phyloP scores from a whole-genome alignment of 441 rosid genomes.

The Isatis lusitanica region DNA sequence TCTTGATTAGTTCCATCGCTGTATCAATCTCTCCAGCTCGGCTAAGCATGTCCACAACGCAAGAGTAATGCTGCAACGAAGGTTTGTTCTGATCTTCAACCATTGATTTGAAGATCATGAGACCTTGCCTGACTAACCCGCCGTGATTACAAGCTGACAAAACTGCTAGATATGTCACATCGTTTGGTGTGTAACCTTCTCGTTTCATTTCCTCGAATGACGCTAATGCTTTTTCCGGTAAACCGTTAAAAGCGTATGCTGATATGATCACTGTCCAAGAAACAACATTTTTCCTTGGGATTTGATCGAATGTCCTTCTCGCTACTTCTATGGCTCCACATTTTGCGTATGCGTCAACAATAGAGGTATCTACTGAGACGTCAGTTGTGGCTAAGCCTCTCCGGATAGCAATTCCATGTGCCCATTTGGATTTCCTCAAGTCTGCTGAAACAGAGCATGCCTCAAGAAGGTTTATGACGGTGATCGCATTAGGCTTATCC shows the following conservation, averaged over 20 bases:
- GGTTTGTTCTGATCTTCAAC: slow-evolving; percentile 36
- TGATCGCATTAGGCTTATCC: slow-evolving; percentile 41
- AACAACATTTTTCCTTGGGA: slow-evolving; percentile 36
- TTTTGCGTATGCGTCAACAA: slow-evolving; percentile 58
- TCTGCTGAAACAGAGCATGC: slow-evolving; percentile 53
- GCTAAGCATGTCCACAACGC: slow-evolving; percentile 56
- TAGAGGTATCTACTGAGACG: slow-evolving; percentile 49
- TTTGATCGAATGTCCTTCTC: slow-evolving; percentile 46
- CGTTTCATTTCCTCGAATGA: slow-evolving; percentile 43
- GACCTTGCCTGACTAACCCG: slow-evolving; percentile 50
- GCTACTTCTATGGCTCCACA: slow-evolving; percentile 46
- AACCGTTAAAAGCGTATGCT: slow-evolving; percentile 60
- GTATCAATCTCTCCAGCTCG: slow-evolving; percentile 55
- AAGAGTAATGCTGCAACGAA: slow-evolving; percentile 51
- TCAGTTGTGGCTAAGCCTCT: slow-evolving; percentile 40
- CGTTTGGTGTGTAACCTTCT: slow-evolving; percentile 45
- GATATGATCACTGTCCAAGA: slow-evolving; percentile 63
- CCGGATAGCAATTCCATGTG: slow-evolving; percentile 54
- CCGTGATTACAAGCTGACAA: slow-evolving; percentile 68
- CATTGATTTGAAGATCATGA: slow-evolving; percentile 49
- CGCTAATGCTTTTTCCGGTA: slow-evolving; percentile 47
- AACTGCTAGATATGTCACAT: slow-evolving; percentile 49
- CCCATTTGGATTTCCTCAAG: slow-evolving; percentile 48
- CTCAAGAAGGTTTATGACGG: slow-evolving; percentile 45
- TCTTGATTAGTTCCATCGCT: slow-evolving; percentile 44